Conservation (phyloP, 768 basidiomycete genomes). For the Leccinum disarticulatum region DNA sequence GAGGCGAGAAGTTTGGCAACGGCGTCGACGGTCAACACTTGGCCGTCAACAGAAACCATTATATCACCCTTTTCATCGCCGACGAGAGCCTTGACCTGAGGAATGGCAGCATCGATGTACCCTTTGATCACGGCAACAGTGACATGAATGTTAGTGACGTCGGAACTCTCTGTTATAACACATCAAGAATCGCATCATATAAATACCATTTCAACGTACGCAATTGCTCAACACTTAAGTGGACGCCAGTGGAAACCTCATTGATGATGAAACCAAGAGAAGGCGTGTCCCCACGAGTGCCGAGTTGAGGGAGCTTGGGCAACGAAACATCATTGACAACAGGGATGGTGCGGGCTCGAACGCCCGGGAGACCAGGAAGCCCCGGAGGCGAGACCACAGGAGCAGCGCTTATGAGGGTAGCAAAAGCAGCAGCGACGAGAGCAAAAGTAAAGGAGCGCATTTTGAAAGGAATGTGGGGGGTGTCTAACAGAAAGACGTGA, state of each 20-base stretch:
- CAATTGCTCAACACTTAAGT: slow-evolving; percentile 20
- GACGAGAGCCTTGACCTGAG: slow-evolving; percentile 27
- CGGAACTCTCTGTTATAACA: slow-evolving; percentile 21
- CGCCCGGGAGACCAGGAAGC: not conserved
- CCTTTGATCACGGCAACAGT: slow-evolving; percentile 26
- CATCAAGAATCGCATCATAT: slow-evolving; percentile 1
- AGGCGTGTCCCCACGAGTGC: not conserved
- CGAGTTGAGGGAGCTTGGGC: not conserved
- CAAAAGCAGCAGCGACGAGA: slow-evolving; percentile 31
- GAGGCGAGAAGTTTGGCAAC: slow-evolving; percentile 27
- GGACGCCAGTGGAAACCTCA: slow-evolving; percentile 14
- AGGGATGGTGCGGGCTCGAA: not conserved
- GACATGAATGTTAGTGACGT: slow-evolving; percentile 20
- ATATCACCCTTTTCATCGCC: slow-evolving; percentile 24
- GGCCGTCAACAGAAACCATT: slow-evolving; percentile 24
- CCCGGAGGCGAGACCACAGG: slow-evolving; percentile 8
- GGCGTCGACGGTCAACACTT: slow-evolving; percentile 26
- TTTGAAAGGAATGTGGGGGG: slow-evolving; percentile 34
- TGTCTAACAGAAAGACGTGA: slow-evolving; percentile 15
- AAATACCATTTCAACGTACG: slow-evolving; percentile 22
- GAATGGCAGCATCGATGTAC: slow-evolving; percentile 22
- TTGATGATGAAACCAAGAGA: slow-evolving; percentile 31
- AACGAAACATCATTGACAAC: not conserved
- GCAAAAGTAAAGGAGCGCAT: slow-evolving; percentile 37
- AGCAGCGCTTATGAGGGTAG: slow-evolving; percentile 27